Evolutionary conservation across 768 basidiomycete genomes (phyloP), one percentile per base, ranked within the genome.

Genomic region (Fomitopsis serialis): DNA sequence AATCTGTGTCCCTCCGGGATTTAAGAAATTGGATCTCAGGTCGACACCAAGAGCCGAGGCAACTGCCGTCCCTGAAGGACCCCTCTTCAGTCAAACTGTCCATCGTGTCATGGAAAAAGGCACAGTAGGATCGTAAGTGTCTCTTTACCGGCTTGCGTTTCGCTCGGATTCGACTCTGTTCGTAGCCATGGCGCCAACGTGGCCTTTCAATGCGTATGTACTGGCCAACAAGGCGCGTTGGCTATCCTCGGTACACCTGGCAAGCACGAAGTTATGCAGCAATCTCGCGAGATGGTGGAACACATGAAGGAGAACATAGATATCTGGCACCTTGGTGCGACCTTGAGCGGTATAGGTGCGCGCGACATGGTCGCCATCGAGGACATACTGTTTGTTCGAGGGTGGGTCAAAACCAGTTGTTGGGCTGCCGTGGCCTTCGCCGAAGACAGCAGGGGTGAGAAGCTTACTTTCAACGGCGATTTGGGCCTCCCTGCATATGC

Each of bases 151-250:
- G n/a, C n/a, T n/a, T n/a, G n/a, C n/a, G n/a, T n/a, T n/a, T n/a
- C 37, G 6, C 13, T 8, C 15, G 4, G 37, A 40, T n/a, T n/a
- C n/a, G n/a, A n/a, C 13, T 4, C 37, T 6, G 13, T 17, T 17
- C 6, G 6, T 11, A 42, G 40, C 3, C n/a, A 51, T 36, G 56
- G 48, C 1, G 52, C 35, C 9, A 58, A 57, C 2, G 54, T 42
- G 1, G 56, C 53, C 0, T 48, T 59, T 19, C 45, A 37, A 13
- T 59, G 58, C 50, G 23, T 50, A 3, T 65, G 60, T 52, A 15
- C 35, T 8, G 54, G 36, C 7, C 50, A 57, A 4, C 54, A 59
- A 23, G 64, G 64, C 37, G 64, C 59, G 1, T 42, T 63, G n/a
- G 36, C 61, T 8, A 24, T 53, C 40, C 42, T 53, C 37, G 50